Evolutionary conservation across 192 early-diverging fungal species (phyloP).

Genomic region (Umbelopsis isabellina): DNA sequence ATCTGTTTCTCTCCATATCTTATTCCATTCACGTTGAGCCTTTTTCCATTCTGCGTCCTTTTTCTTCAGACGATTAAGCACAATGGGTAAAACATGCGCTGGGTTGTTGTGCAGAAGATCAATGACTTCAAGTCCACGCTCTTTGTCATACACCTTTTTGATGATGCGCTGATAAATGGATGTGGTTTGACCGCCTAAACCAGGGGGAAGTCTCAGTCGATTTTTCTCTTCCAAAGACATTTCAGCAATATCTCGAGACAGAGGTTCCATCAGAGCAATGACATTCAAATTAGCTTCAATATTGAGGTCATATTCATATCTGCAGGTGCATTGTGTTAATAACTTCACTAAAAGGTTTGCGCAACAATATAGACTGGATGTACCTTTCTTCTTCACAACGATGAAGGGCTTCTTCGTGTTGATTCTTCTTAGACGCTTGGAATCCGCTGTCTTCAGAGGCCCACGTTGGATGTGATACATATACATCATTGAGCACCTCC

Average conservation of each 20-base stretch:
- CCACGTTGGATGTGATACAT: slow-evolving; percentile 92
- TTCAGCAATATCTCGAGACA: slow-evolving; percentile 72
- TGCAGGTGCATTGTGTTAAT: background rate
- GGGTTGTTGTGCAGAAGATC: slow-evolving; percentile 91
- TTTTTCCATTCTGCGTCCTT: slow-evolving; percentile 99
- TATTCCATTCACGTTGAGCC: slow-evolving; percentile 90
- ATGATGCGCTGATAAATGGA: slow-evolving; percentile 89
- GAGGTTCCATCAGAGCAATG: slow-evolving; percentile 88
- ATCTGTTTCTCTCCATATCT: slow-evolving; percentile 95
- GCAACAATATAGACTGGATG: background rate
- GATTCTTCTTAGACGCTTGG: slow-evolving; percentile 87
- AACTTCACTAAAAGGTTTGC: background rate
- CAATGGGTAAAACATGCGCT: slow-evolving; percentile 85
- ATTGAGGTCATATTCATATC: slow-evolving; percentile 93
- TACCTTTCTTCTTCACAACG: slow-evolving; percentile 94
- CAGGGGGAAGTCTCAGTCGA: slow-evolving; percentile 72
- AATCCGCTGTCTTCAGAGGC: slow-evolving; percentile 89
- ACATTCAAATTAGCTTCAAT: slow-evolving; percentile 91
- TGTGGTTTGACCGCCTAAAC: slow-evolving; percentile 80
- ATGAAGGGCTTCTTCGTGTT: slow-evolving; percentile 89
- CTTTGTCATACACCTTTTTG: slow-evolving; percentile 91
- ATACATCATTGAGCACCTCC: slow-evolving; percentile 95
- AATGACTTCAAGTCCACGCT: slow-evolving; percentile 85
- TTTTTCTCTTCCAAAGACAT: slow-evolving; percentile 82
- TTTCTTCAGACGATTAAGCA: slow-evolving; percentile 92